phyloP scores from a whole-genome alignment of 2,329 filamentous ascomycete species.

The Penicillium sp. region DNA sequence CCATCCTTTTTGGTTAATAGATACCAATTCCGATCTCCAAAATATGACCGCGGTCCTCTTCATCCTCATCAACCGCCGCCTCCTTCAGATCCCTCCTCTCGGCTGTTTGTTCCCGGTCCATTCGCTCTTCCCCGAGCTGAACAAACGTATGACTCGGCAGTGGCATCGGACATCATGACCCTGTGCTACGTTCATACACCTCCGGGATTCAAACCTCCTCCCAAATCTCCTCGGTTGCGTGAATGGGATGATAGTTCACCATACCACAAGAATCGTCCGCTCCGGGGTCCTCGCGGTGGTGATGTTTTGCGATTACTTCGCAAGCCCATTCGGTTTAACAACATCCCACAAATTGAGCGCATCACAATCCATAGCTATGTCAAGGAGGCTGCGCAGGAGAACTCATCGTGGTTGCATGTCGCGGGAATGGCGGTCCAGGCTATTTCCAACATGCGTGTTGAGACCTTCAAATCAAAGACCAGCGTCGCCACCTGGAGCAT shows the following conservation, averaged over 20 bases:
- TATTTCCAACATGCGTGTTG: slow-evolving; percentile 70
- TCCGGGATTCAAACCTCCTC: slow-evolving; percentile 61
- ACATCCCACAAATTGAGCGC: slow-evolving; percentile 73
- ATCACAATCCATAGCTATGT: slow-evolving; percentile 74
- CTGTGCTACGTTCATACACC: slow-evolving; percentile 81
- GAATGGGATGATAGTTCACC: slow-evolving; percentile 86
- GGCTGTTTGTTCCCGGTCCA: slow-evolving; percentile 82
- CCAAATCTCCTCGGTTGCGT: slow-evolving; percentile 63
- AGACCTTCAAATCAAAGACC: slow-evolving; percentile 62
- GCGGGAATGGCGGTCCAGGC: slow-evolving; percentile 78
- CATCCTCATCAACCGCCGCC: slow-evolving; percentile 89
- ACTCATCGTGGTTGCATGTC: slow-evolving; percentile 71
- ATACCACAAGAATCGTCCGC: slow-evolving; percentile 86
- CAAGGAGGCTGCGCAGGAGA: slow-evolving; percentile 60
- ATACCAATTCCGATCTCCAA: slow-evolving; percentile 91
- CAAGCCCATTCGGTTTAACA: slow-evolving; percentile 65
- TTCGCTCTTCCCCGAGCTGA: slow-evolving; percentile 82
- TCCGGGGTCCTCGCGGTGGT: slow-evolving; percentile 75
- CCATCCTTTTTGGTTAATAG: slow-evolving; percentile 48
- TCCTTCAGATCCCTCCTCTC: slow-evolving; percentile 77
- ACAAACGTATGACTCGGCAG: slow-evolving; percentile 82
- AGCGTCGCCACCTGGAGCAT: slow-evolving; percentile 72
- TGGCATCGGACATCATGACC: slow-evolving; percentile 81
- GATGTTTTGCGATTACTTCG: slow-evolving; percentile 50
- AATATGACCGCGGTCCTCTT: slow-evolving; percentile 88